A percentile compares a stretch with the other conserved stretches of the same genome.
phyloP scores from a whole-genome alignment of 371 early-diverging fungal species.

The Batrachochytrium dendrobatidis region DNA sequence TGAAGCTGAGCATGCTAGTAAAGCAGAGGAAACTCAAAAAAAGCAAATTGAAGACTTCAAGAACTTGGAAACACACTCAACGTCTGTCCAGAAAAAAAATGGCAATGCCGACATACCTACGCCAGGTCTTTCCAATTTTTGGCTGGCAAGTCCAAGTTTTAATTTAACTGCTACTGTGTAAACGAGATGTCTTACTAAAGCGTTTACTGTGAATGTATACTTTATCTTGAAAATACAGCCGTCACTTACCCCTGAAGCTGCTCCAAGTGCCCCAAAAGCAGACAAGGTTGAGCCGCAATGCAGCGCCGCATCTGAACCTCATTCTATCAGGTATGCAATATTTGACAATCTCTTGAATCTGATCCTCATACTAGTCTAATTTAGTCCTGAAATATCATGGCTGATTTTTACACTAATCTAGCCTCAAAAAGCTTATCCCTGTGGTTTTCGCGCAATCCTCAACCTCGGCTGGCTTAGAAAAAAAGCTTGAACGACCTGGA shows the following conservation, averaged over 20 bases:
- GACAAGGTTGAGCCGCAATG: constrained; percentile 59
- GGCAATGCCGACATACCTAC: constrained; percentile 30
- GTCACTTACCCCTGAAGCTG: constrained; percentile 65
- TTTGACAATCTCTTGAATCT: background rate
- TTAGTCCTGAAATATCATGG: background rate
- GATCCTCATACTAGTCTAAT: background rate
- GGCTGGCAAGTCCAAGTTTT: constrained; percentile 71
- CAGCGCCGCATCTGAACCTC: constrained; percentile 58
- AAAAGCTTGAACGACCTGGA: background rate
- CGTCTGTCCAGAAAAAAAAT: too few species aligned
- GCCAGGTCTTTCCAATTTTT: constrained; percentile 62
- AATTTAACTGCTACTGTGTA: too few species aligned
- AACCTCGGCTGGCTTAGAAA: background rate
- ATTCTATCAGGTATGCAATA: constrained; percentile 53
- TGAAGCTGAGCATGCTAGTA: background rate
- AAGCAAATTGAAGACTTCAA: constrained; percentile 13
- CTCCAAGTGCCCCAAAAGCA: constrained; percentile 44
- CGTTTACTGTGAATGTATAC: too few species aligned
- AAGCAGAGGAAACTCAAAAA: background rate
- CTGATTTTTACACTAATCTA: constrained; percentile 28
- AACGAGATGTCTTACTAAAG: too few species aligned
- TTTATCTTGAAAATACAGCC: too few species aligned
- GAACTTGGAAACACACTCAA: constrained; percentile 22
- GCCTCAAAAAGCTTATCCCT: constrained; percentile 65
- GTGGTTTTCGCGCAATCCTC: constrained; percentile 54